Evolutionary conservation across 306 rosid species (phyloP).

Genomic region (Cucumis cinereus): DNA sequence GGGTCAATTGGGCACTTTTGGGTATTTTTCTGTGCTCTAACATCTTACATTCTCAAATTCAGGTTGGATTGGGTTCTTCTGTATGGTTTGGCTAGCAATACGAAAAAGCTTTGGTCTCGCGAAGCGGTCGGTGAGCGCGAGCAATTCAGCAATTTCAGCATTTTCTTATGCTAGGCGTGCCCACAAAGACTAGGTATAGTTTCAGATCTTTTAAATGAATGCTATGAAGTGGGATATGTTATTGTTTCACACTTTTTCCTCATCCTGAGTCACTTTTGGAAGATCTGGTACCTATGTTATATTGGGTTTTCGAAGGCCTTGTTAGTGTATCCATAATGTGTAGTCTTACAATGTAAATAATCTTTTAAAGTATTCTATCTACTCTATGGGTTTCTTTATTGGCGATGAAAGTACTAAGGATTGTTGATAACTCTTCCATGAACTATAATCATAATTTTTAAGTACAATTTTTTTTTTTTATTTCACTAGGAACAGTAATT

Average conservation of each 20-base stretch:
- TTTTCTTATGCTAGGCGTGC: conserved; percentile 41
- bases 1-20: neutral
- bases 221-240: neutral
- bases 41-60: neutral
- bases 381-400: neutral
- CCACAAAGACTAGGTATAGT: conserved; percentile 8
- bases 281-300: neutral
- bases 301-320: neutral
- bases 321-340: neutral
- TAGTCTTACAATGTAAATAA: neutral
- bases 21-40: neutral
- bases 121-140: conserved; percentile 26
- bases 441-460: neutral
- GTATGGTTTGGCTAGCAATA: conserved; percentile 39
- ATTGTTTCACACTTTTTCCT: neutral
- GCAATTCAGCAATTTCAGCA: conserved; percentile 47
- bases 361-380: neutral
- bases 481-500: neutral
- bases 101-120: conserved; percentile 48
- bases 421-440: neutral
- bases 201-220: neutral
- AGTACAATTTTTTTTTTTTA: neutral
- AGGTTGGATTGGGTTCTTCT: conserved; percentile 84
- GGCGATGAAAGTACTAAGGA: neutral
- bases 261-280: neutral